phyloP scores from a whole-genome alignment of 164 flowering plant genomes.

The Cinnamomum chago region DNA sequence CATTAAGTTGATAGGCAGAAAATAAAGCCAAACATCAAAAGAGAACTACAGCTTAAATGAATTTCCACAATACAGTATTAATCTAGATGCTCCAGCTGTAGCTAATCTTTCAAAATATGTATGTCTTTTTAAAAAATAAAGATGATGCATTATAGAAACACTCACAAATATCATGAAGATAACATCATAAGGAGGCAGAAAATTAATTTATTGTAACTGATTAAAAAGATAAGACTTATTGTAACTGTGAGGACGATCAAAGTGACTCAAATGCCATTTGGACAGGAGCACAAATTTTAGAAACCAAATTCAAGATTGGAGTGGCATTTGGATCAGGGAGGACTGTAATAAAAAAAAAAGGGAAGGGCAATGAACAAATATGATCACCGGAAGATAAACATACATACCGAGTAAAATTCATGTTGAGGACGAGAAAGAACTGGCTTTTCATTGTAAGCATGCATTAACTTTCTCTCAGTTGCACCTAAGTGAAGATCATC shows the following conservation, averaged over 20 bases:
- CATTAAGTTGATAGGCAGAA: too few species aligned
- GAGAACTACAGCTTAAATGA: too few species aligned
- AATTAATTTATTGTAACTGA: too few species aligned
- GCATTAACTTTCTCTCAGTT: constrained; percentile 89
- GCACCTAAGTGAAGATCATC: constrained; percentile 83
- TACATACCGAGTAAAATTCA: constrained; percentile 73
- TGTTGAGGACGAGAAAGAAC: constrained; percentile 99
- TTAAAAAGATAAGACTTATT: too few species aligned
- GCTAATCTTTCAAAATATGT: too few species aligned
- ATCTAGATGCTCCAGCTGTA: too few species aligned
- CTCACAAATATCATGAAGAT: not conserved
- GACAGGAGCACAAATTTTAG: not conserved
- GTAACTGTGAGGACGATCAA: too few species aligned
- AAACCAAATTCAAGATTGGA: not conserved
- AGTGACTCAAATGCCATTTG: not conserved
- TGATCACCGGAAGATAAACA: constrained; percentile 14
- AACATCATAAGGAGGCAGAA: not conserved
- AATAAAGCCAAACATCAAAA: too few species aligned
- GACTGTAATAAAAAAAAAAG: not conserved
- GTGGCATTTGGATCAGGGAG: not conserved
- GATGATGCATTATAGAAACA: too few species aligned
- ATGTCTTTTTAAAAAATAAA: too few species aligned
- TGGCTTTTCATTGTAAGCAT: constrained; percentile 97
- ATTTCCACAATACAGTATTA: too few species aligned
- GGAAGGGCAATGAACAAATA: not conserved